Evolutionary conservation across 208 protist genomes (phyloP), one percentile per base, ranked within the genome.

Genomic region (Trypanosoma grayi): DNA sequence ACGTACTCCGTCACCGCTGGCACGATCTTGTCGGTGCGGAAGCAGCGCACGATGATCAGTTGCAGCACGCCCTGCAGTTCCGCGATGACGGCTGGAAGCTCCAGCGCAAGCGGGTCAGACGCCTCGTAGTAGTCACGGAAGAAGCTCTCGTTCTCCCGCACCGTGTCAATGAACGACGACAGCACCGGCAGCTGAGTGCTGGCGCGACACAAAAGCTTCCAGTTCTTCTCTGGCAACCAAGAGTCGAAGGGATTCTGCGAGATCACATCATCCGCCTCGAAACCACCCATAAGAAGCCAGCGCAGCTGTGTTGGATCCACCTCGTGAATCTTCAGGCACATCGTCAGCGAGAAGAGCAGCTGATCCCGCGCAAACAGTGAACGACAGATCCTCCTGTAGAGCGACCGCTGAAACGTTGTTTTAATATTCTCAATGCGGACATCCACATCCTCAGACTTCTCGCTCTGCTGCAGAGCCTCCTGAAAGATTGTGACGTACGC

Each of bases 401-500:
- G 70, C 2, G 88, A 88, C 27, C 40, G 77, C 77, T 93, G 85
- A 79, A 97, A 97, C 33, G 85, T 86, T 3, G 60, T 62, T 69
- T 79, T 87, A 69, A 97, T 95, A 55, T 89, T 77, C 31, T 75
- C 66, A 47, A 86, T 94, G 41, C 90, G 86, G 60, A 73, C 71
- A 58, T 90, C 71, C 58, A 93, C 88, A 50, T 92, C 79, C 27
- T 64, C 75, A 6, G 82, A 87, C 68, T 81, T 79, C 45, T 83
- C 82, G 55, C 89, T 94, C 68, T 83, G 88, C 30, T 73, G 72
- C 10, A 97, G 78, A n/a, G 87, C 70, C 70, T 94, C 87, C 60
- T 93, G 81, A 69, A 99, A 99, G 27, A 99, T 90, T 34, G 81
- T 79, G 30, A 98, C 64, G 76, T 99, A 99, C 73, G 97, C 97